Evolutionary conservation across 2,329 filamentous ascomycete genomes (phyloP).

Genomic region (Neocucurbitaria cava): DNA sequence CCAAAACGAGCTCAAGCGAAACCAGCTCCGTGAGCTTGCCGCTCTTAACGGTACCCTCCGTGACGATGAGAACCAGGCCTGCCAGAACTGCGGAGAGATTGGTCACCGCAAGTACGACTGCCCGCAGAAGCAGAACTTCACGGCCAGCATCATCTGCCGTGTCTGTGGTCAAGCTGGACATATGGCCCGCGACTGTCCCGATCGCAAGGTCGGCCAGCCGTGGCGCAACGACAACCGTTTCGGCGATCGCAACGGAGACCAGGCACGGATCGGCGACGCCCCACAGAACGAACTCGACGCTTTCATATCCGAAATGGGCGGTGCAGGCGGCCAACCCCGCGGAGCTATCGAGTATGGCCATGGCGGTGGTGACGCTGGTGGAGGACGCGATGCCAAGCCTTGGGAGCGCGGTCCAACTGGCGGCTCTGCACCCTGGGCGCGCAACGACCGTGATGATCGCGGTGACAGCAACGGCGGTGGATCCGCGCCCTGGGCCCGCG

Average conservation of each 20-base stretch:
- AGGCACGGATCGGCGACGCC: conserved; percentile 71
- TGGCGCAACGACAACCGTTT: conserved; percentile 81
- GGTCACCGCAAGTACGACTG: conserved; percentile 99
- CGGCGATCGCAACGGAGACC: conserved; percentile 57
- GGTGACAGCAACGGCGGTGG: conserved; percentile 46
- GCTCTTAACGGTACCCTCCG: conserved; percentile 98
- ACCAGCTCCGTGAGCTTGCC: conserved; percentile 96
- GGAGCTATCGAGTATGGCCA: conserved; percentile 71
- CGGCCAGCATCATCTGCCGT: conserved; percentile 98
- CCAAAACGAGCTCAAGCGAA: conserved; percentile 98
- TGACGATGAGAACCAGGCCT: conserved; percentile 98
- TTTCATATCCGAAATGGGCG: conserved; percentile 97
- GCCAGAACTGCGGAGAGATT: conserved; percentile 98
- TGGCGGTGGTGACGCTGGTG: conserved; percentile 52
- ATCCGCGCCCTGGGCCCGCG: conserved; percentile 51
- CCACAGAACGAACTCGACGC: conserved; percentile 96
- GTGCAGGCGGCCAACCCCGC: conserved; percentile 68
- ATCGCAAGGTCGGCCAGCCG: conserved; percentile 86
- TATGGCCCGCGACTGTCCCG: conserved; percentile 97
- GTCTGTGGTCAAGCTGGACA: conserved; percentile 98
- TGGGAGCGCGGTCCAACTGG: conserved; percentile 89
- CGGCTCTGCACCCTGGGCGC: conserved; percentile 79
- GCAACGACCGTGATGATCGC: conserved; percentile 53
- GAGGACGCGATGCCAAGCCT: conserved; percentile 71
- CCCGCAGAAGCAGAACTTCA: conserved; percentile 96